Conservation (phyloP, 1,284 basidiomycete genomes). For the Meira nashicola region DNA sequence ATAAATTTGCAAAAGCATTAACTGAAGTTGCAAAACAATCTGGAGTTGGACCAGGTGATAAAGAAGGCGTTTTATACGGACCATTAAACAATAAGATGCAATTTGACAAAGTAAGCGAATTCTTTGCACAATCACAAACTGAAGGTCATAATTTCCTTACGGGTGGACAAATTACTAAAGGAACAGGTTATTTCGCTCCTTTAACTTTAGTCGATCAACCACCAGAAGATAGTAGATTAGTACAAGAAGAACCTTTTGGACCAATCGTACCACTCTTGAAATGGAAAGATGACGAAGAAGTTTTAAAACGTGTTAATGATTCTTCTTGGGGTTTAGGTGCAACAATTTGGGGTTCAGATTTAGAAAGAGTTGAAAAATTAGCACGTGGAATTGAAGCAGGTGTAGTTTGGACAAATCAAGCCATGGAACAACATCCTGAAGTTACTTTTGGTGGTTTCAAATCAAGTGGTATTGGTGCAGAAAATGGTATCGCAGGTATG, state of each 20-base stretch:
- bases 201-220: constrained; percentile 29
- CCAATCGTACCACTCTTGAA: constrained; percentile 29
- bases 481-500: constrained; percentile 8
- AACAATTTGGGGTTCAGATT: constrained; percentile 20
- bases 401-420: constrained; percentile 19
- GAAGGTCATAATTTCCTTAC: constrained; percentile 23
- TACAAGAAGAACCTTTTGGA: constrained; percentile 31
- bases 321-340: constrained; percentile 25
- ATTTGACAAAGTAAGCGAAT: constrained; percentile 29
- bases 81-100: constrained; percentile 35
- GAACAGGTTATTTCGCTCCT: constrained; percentile 23
- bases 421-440: constrained; percentile 10
- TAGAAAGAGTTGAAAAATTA: constrained; percentile 18
- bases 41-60: constrained; percentile 21
- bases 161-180: constrained; percentile 15
- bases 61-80: constrained; percentile 23
- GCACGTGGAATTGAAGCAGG: constrained; percentile 24
- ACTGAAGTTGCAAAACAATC: constrained; percentile 17
- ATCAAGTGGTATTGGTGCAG: constrained; percentile 15
- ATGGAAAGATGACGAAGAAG: constrained; percentile 28
- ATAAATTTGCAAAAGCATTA: constrained; percentile 21
- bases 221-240: constrained; percentile 25
- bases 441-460: constrained; percentile 28
- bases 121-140: constrained; percentile 25
- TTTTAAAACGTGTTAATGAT: constrained; percentile 28